Evolutionary conservation across 306 rosid species (phyloP).

Genomic region (Sophora flavescens): DNA sequence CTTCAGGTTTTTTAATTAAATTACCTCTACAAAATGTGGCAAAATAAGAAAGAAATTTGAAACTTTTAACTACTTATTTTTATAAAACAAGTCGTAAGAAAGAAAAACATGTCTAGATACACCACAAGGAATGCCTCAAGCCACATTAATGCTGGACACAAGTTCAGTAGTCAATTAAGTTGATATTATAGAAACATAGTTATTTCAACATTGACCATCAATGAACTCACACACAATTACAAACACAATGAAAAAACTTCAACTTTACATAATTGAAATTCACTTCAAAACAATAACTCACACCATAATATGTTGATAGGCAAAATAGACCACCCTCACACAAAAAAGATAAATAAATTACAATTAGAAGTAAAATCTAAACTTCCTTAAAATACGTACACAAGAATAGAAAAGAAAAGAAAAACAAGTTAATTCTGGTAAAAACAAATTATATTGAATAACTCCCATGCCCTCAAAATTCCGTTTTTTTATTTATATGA

Average conservation of each 20-base stretch:
- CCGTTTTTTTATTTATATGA: no score
- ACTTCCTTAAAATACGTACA: neutral
- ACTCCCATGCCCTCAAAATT: neutral
- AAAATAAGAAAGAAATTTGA: neutral
- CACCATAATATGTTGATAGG: neutral
- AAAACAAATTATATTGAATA: neutral
- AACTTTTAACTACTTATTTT: neutral
- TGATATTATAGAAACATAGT: neutral
- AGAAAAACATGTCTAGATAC: neutral
- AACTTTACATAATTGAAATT: neutral
- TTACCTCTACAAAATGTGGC: neutral
- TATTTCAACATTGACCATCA: neutral
- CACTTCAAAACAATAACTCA: conserved; percentile 4
- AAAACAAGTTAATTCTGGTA: neutral
- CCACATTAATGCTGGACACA: neutral
- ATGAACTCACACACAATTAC: no score
- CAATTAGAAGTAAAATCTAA: neutral
- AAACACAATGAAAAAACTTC: neutral
- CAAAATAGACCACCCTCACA: neutral
- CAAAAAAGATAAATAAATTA: neutral
- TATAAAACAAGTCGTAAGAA: neutral
- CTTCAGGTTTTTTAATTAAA: neutral
- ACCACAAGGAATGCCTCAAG: neutral
- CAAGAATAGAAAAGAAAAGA: neutral
- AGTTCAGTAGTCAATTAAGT: neutral